Conservation (phyloP, 257 asterid genomes). For the Jaltomata sinuosa region DNA sequence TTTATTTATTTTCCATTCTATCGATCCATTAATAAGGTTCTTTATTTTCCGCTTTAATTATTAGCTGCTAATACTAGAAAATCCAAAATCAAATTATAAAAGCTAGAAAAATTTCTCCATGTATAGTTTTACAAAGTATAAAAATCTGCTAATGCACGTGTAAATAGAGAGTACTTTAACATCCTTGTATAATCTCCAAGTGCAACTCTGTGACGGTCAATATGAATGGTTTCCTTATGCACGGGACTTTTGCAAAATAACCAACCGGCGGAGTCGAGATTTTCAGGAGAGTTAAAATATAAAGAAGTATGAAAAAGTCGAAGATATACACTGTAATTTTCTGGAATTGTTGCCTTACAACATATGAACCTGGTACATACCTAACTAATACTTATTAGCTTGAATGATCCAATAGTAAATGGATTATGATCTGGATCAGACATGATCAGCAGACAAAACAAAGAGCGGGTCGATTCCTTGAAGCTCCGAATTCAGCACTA, state of each 20-base stretch:
- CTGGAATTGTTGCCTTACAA: not conserved
- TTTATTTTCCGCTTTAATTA: not conserved
- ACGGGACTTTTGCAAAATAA: too few relatives aligned
- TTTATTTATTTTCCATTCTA: too few relatives aligned
- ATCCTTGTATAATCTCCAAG: not conserved
- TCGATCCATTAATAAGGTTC: not conserved
- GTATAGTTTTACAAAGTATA: not conserved
- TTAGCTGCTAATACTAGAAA: not conserved
- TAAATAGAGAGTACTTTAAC: not conserved
- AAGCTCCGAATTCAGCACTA: conserved; percentile 10
- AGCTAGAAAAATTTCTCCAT: too few relatives aligned
- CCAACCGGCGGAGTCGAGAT: too few relatives aligned
- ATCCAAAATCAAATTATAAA: not conserved
- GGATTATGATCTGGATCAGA: not conserved
- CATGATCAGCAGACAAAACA: not conserved
- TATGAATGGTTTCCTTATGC: too few relatives aligned
- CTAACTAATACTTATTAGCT: not conserved
- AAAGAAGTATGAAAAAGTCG: too few relatives aligned
- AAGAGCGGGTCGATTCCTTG: conserved; percentile 11
- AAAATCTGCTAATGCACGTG: not conserved
- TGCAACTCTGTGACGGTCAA: too few relatives aligned
- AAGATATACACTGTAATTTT: too few relatives aligned
- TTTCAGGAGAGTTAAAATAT: too few relatives aligned
- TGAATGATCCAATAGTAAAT: not conserved
- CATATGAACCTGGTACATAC: not conserved